phyloP scores from a whole-genome alignment of 2,329 filamentous ascomycete species.

The Aspergillus aculeatus region DNA sequence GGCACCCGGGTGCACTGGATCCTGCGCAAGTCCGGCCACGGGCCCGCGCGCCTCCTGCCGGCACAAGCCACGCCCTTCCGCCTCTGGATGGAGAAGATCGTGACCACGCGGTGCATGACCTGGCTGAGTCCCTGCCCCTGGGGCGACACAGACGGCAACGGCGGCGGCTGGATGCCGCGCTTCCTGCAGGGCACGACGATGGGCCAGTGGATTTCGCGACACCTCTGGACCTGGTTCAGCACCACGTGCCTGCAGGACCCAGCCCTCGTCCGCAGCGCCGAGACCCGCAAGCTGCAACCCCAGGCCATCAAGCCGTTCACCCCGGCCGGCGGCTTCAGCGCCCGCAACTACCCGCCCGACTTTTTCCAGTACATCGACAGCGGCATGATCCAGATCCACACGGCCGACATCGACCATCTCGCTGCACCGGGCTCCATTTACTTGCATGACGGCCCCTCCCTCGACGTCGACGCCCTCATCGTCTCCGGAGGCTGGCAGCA shows the following conservation, averaged over 20 bases:
- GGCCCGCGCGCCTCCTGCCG: constrained; percentile 59
- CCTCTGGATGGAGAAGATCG: constrained; percentile 6
- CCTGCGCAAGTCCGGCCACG: constrained; percentile 54
- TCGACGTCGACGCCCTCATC: constrained; percentile 51
- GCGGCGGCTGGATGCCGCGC: neutral
- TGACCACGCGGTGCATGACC: constrained; percentile 57
- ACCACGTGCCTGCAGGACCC: constrained; percentile 38
- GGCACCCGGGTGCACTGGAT: constrained; percentile 58
- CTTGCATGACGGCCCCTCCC: constrained; percentile 42
- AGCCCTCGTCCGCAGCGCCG: constrained; percentile 4
- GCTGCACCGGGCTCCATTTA: constrained; percentile 40
- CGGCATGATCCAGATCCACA: constrained; percentile 51
- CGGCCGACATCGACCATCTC: constrained; percentile 51
- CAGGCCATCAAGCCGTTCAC: constrained; percentile 43
- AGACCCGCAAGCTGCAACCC: constrained; percentile 33
- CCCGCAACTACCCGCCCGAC: constrained; percentile 56
- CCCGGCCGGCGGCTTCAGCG: constrained; percentile 54
- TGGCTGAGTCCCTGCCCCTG: neutral
- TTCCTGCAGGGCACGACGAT: neutral
- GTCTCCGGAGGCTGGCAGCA: constrained; percentile 53
- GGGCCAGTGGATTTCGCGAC: neutral
- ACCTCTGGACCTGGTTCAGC: constrained; percentile 57
- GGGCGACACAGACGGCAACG: neutral
- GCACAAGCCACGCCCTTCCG: neutral
- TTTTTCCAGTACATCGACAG: constrained; percentile 54